phyloP scores from a whole-genome alignment of 768 basidiomycete genomes.

The Tricholoma sp. region DNA sequence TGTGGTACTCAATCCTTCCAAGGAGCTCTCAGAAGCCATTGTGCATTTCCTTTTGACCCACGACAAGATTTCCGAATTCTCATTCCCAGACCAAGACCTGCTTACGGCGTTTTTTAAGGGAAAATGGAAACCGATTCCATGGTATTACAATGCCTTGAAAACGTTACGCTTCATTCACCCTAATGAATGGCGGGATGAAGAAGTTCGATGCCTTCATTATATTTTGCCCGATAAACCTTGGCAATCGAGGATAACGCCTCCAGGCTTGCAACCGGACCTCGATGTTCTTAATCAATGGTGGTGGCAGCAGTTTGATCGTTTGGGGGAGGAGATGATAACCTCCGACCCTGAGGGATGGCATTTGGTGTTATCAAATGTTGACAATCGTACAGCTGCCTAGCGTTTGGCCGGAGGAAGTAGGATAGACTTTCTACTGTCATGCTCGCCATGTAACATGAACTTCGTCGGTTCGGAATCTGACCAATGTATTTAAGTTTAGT shows the following conservation, averaged over 20 bases:
- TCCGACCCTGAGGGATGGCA: constrained; percentile 44
- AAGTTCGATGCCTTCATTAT: constrained; percentile 84
- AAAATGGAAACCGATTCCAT: constrained; percentile 73
- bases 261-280: constrained; percentile 34
- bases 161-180: constrained; percentile 72
- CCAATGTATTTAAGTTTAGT: constrained; percentile 1
- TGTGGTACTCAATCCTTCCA: constrained; percentile 79
- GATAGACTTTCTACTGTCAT: constrained; percentile 22
- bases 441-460: constrained; percentile 89
- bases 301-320: constrained; percentile 64
- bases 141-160: constrained; percentile 91
- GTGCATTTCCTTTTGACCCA: constrained; percentile 46
- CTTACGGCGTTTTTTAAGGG: constrained; percentile 76
- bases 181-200: constrained; percentile 77
- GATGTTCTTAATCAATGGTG: constrained; percentile 65
- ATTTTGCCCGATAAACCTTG: constrained; percentile 87
- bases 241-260: constrained; percentile 45
- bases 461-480: constrained; percentile 90
- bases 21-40: constrained; percentile 46
- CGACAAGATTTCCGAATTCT: constrained; percentile 36
- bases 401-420: background rate
- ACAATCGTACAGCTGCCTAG: constrained; percentile 15
- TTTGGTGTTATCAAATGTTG: constrained; percentile 48
- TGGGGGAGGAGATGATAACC: constrained; percentile 38
- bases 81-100: constrained; percentile 91